Conservation (phyloP, 768 basidiomycete species). For the Boletus rubescentipes region DNA sequence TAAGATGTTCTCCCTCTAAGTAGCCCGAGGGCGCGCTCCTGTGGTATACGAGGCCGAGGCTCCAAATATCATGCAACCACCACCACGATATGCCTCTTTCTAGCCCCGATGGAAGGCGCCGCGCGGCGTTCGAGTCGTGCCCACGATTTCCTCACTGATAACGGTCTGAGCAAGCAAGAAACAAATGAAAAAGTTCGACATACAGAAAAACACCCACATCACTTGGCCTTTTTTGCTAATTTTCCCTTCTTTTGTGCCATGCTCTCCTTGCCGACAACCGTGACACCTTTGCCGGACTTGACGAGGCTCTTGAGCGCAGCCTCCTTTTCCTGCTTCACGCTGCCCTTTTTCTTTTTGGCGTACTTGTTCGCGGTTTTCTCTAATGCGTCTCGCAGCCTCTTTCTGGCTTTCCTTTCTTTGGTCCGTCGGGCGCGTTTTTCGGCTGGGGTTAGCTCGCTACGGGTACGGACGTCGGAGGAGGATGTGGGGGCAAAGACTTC, state of each 20-base stretch:
- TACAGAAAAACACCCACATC: slow-evolving; percentile 1
- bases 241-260: slow-evolving; percentile 30
- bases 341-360: slow-evolving; percentile 44
- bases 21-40: background rate
- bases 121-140: background rate
- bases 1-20: background rate
- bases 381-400: slow-evolving; percentile 63
- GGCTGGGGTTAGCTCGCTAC: slow-evolving; percentile 79
- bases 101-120: background rate
- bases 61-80: background rate
- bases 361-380: slow-evolving; percentile 66
- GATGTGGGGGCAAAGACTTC: slow-evolving; percentile 71
- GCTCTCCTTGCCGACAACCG: slow-evolving; percentile 75
- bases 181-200: background rate
- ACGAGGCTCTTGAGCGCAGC: slow-evolving; percentile 79
- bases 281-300: slow-evolving; percentile 82
- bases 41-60: background rate
- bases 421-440: slow-evolving; percentile 75
- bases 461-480: slow-evolving; percentile 54
- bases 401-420: slow-evolving; percentile 68
- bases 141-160: background rate
- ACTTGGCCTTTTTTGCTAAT: slow-evolving; percentile 26
- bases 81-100: background rate
- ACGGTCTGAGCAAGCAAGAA: background rate
- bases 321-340: slow-evolving; percentile 79